These are phyloP conservation scores for Phytophthora megakarya DNA, from an alignment of 352 stramenopile species.

Conservation along the genomic window DNA sequence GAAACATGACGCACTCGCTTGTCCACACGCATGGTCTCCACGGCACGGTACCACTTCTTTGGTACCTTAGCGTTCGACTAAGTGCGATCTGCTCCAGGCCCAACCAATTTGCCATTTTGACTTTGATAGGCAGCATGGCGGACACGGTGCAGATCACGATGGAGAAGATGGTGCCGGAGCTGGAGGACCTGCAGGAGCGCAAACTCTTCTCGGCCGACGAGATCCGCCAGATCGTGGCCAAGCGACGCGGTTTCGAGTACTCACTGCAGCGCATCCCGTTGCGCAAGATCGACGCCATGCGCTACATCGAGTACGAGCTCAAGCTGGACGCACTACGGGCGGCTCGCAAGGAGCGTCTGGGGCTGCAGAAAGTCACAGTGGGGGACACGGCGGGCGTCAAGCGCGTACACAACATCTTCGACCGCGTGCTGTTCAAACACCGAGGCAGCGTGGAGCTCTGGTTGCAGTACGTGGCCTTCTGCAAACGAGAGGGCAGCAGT, in stretches of 20 bases:
- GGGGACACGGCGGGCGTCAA: constrained; percentile 75
- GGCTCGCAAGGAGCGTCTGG: constrained; percentile 79
- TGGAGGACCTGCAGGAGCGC: constrained; percentile 91
- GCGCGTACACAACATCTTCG: constrained; percentile 87
- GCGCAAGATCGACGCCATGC: constrained; percentile 92
- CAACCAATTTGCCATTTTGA: constrained; percentile 29
- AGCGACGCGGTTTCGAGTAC: constrained; percentile 93
- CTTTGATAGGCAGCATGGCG: constrained; percentile 64
- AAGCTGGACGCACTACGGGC: constrained; percentile 90
- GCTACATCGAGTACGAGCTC: constrained; percentile 94
- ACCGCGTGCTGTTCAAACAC: constrained; percentile 88
- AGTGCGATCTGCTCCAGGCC: constrained; percentile 30
- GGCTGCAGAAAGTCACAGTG: constrained; percentile 68
- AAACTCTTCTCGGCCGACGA: constrained; percentile 88
- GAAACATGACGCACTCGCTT: constrained; percentile 59
- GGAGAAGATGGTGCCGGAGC: constrained; percentile 94
- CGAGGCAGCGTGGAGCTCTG: constrained; percentile 89
- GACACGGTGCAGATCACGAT: constrained; percentile 93
- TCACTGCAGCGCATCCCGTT: constrained; percentile 86
- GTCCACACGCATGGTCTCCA: constrained; percentile 2
- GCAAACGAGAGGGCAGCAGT: constrained; percentile 69
- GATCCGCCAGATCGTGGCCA: constrained; percentile 91
- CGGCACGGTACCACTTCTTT: neutral
- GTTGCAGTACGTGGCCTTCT: constrained; percentile 92
- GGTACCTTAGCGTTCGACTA: constrained; percentile 2